Base-by-base conservation (phyloP, 331 rosid species). In the Malus hybrid region DNA sequence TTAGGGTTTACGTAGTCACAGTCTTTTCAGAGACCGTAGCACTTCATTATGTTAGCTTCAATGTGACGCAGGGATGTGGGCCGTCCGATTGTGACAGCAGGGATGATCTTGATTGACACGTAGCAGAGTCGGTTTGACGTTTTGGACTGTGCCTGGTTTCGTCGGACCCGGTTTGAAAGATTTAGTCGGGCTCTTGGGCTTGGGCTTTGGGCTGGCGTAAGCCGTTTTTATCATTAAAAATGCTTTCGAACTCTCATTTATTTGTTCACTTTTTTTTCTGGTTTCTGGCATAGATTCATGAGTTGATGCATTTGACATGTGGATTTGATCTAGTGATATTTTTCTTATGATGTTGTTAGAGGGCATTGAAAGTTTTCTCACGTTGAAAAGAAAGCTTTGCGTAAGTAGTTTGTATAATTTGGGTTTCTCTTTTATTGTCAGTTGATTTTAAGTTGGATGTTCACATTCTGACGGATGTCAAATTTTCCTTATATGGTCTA, bases 11-110 rank as follows among this genome's bases (percentile, higher is more conserved):
- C 80, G 79, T 55, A 67, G 4, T 31, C 3, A 61, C 55, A 70
- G 39, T 3, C 19, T 19, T 3, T 15, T 3, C 55, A 19, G 65
- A 56, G 80, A 59, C 82, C 83, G 80, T 80, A 81, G 78, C n/a
- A 39, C 36, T n/a, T 12, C 11, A 48, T 24, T 2, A 60, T 15
- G 76, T 14, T 68, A 70, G 89, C 89, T 73, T 82, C 81, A 31
- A 63, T 8, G 67, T 64, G 39, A 85, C 88, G 91, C 88, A 9
- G 84, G 68, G 44, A 4, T 82, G 65, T 80, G 42, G 56, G 56
- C 88, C 90, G 87, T 87, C 56, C 67, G 87, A 87, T 87, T 61
- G 10, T 11, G 2, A 46, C 5, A 24, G 7, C 15, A 2, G 14
- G 16, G 16, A 20, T 57, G 10, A 15, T 32, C 10, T 57, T 5